Base-by-base conservation (phyloP, 345 rosid genomes). In the Boechera retrofracta region DNA sequence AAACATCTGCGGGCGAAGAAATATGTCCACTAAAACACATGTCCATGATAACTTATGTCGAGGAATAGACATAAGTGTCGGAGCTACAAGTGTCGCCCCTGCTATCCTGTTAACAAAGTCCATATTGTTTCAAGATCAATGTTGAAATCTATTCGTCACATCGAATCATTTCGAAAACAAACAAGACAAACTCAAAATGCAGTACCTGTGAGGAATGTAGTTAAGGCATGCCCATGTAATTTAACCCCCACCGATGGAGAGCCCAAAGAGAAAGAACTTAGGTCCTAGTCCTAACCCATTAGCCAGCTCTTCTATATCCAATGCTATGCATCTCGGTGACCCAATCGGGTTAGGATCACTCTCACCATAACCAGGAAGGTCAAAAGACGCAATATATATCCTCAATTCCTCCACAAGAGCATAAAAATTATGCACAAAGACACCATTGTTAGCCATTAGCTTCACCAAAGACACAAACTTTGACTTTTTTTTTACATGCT, bases 121-220 rank as follows among this genome's bases (percentile, higher is more conserved):
- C 70, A 67, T 6, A 56, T 2, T 10, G 7, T 58, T 57, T 5
- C 44, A 68, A 57, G 13, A 44, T 15, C 55, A 58, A 32, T 55
- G 64, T 45, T 28, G 2, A 74, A n/a, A 56, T 12, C 56, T 31
- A 57, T 2, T 2, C 45, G 2, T 29, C 1, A 64, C 51, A 57
- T 28, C 6, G 0, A 33, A 61, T 6, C 10, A 58, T 35, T 16
- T 16, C 6, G 5, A 48, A 48, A 18, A 45, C 18, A 10, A 29
- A 29, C 62, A 42, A 72, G 29, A 12, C 3, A 33, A 39, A 49
- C 3, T 41, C 64, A 10, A 10, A 41, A 41, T 18, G 16, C 3
- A 62, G 31, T 80, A 87, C 89, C 85, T 86, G 54, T 86, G 87
- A 68, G 88, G 86, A 67, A 83, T 88, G 71, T 84, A 83, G n/a